Conservation (phyloP, 768 basidiomycete genomes). For the Pulveroboletus sp. region DNA sequence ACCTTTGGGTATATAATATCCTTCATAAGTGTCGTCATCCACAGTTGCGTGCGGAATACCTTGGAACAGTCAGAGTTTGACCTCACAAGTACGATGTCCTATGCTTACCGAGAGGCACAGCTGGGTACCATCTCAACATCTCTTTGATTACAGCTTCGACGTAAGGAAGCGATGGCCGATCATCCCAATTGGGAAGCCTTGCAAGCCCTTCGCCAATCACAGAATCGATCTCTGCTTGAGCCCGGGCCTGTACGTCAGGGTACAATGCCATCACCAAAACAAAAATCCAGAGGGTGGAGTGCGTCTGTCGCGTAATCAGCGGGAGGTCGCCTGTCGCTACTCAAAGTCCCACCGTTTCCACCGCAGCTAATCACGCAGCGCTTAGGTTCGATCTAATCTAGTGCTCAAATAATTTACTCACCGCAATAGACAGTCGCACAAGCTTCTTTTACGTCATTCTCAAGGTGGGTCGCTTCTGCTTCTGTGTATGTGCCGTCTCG, state of each 20-base stretch:
- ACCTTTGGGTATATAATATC: constrained; percentile 51
- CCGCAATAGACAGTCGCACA: constrained; percentile 19
- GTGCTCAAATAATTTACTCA: not conserved
- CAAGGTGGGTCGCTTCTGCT: constrained; percentile 9
- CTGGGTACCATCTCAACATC: constrained; percentile 24
- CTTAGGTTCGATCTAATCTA: constrained; percentile 7
- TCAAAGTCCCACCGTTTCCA: constrained; percentile 19
- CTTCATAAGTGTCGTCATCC: constrained; percentile 40
- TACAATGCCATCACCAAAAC: constrained; percentile 25
- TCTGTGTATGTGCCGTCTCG: not conserved
- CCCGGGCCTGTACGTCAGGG: constrained; percentile 22
- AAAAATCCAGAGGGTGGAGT: constrained; percentile 19
- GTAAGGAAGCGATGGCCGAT: constrained; percentile 19
- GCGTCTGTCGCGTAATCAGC: constrained; percentile 13
- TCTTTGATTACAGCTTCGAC: constrained; percentile 21
- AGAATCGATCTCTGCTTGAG: constrained; percentile 20
- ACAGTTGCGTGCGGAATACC: constrained; percentile 33
- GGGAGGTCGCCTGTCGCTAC: not conserved
- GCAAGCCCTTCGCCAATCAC: constrained; percentile 15
- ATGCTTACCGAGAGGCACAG: constrained; percentile 10
- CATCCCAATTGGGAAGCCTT: constrained; percentile 22
- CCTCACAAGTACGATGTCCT: not conserved
- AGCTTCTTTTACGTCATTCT: constrained; percentile 22
- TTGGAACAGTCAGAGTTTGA: not conserved
- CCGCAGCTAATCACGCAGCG: constrained; percentile 13